These are phyloP conservation scores for Trypanosoma lewisi DNA, from an alignment of 208 protist species.

Conservation along the genomic window DNA sequence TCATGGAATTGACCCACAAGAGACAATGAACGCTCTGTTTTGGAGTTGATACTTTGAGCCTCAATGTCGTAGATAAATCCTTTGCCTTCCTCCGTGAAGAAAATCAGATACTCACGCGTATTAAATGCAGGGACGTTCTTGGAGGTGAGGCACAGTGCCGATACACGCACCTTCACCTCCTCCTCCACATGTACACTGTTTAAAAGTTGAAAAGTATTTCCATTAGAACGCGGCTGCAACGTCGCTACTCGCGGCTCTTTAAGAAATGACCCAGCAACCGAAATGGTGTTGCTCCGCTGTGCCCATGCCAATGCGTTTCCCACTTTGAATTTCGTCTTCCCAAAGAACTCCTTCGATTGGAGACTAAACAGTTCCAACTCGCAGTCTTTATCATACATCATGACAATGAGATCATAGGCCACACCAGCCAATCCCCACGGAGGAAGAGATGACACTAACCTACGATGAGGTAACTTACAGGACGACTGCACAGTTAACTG, in stretches of 20 bases:
- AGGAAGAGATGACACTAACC: constrained; percentile 64
- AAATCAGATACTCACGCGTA: constrained; percentile 61
- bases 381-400: constrained; percentile 44
- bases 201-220: constrained; percentile 5
- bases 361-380: constrained; percentile 64
- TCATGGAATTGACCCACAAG: constrained; percentile 40
- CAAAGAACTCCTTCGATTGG: constrained; percentile 23
- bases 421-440: constrained; percentile 39
- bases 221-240: constrained; percentile 39
- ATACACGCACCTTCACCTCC: constrained; percentile 37
- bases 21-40: not conserved
- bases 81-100: constrained; percentile 58
- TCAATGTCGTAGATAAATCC: constrained; percentile 54
- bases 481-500: constrained; percentile 39
- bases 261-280: constrained; percentile 76
- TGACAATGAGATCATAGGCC: constrained; percentile 41
- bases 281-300: constrained; percentile 34
- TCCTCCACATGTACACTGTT: constrained; percentile 20
- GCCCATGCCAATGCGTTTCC: constrained; percentile 70
- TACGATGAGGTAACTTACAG: constrained; percentile 59
- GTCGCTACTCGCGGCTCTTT: constrained; percentile 58
- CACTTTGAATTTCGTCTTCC: constrained; percentile 74
- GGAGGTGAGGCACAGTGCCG: constrained; percentile 46
- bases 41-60: constrained; percentile 35
- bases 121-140: constrained; percentile 56